phyloP scores from a whole-genome alignment of 2,329 filamentous ascomycete genomes.

The Xylaria sp. region DNA sequence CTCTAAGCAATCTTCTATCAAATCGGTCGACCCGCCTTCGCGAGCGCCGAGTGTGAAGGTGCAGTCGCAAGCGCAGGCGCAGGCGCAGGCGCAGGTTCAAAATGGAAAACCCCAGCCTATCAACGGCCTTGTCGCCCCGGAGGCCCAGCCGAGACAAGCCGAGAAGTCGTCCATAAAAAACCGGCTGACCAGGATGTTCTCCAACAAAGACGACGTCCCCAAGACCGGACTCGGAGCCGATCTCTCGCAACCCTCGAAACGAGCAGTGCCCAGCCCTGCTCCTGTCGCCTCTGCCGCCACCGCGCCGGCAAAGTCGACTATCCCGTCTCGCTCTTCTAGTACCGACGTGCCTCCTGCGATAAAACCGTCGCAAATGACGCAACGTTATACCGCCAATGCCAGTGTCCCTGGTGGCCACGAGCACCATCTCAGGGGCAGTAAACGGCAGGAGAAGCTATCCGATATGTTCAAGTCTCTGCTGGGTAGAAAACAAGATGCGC shows the following conservation, averaged over 20 bases:
- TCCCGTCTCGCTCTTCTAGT: conserved; percentile 44
- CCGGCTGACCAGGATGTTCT: conserved; percentile 73
- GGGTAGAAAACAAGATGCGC: conserved; percentile 80
- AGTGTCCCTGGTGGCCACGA: conserved; percentile 77
- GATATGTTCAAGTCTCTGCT: conserved; percentile 91
- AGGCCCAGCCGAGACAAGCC: conserved; percentile 52
- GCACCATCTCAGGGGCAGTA: conserved; percentile 88
- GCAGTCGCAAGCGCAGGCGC: not conserved
- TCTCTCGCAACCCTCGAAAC: conserved; percentile 47
- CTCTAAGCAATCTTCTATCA: conserved; percentile 49
- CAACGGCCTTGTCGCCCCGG: conserved; percentile 47
- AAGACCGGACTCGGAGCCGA: conserved; percentile 50
- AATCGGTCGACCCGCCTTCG: conserved; percentile 47
- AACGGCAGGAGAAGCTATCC: conserved; percentile 92
- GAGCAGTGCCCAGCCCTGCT: conserved; percentile 41
- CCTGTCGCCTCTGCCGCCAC: conserved; percentile 49
- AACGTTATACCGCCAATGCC: conserved; percentile 63
- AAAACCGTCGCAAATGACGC: conserved; percentile 48
- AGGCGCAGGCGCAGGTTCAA: conserved; percentile 30
- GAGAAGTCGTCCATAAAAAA: conserved; percentile 71
- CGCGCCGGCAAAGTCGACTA: conserved; percentile 48
- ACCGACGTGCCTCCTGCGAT: conserved; percentile 37
- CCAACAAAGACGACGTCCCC: conserved; percentile 61
- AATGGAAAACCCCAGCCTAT: conserved; percentile 43
- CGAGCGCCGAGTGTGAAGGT: conserved; percentile 46